Percentiles rank a stretch among this genome's conserved stretches.
These are phyloP conservation scores for Sarocladium kiliense DNA, from an alignment of 2,329 filamentous ascomycete species.

Conservation along the genomic window DNA sequence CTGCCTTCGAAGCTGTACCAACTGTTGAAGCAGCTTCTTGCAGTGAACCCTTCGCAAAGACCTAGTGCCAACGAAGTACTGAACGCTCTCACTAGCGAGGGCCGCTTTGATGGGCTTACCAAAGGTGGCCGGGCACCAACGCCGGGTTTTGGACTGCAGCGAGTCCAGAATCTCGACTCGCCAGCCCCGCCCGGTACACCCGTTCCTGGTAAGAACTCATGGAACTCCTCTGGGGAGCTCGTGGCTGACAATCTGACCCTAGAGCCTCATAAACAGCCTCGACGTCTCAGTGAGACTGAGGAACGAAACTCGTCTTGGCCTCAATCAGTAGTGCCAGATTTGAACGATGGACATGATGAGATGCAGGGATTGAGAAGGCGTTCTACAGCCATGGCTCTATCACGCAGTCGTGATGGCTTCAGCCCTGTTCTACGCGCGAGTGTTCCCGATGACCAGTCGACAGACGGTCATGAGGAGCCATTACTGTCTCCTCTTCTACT, in stretches of 20 bases:
- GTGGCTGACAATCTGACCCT: neutral
- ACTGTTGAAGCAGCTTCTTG: conserved; percentile 74
- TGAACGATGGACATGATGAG: neutral
- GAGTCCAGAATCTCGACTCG: conserved; percentile 53
- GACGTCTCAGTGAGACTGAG: neutral
- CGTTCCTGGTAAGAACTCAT: conserved; percentile 16
- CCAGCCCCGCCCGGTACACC: conserved; percentile 45
- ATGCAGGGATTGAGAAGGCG: neutral
- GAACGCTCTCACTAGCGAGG: conserved; percentile 67
- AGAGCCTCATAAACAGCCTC: neutral
- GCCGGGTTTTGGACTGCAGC: conserved; percentile 35
- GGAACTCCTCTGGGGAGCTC: neutral
- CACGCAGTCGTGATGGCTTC: conserved; percentile 1
- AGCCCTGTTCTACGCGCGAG: neutral
- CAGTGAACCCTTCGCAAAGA: conserved; percentile 68
- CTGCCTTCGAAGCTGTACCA: conserved; percentile 82
- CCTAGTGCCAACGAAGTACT: conserved; percentile 86
- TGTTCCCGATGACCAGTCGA: neutral
- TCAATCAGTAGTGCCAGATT: neutral
- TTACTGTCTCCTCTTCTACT: conserved; percentile 11
- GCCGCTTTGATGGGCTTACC: conserved; percentile 36
- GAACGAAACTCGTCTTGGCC: neutral
- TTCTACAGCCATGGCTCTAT: neutral
- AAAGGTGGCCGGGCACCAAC: conserved; percentile 27
- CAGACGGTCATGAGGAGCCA: neutral